Base-by-base conservation (phyloP, 768 basidiomycete genomes). In the Boletus patriciae region DNA sequence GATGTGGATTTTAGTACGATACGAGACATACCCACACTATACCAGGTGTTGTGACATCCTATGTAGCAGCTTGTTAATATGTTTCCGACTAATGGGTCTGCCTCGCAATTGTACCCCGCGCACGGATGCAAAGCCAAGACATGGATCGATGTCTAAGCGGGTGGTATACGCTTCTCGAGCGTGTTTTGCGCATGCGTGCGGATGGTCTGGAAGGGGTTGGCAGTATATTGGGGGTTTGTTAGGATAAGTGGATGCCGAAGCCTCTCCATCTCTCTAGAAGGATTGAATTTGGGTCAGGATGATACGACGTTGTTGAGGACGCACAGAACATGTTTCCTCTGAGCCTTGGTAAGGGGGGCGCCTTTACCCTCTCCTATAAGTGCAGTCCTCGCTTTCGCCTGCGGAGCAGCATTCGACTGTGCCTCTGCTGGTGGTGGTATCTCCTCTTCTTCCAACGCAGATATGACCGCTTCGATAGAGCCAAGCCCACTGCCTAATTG, bases 151-250 rank as follows among this genome's bases (percentile, higher is more conserved):
- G 25, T 53, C 21, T 40, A 56, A 16, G 15, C 44, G 6, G 60
- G 29, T 37, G 56, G 46, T 12, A 73, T 65, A 59, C 80, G 84
- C 60, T 82, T 84, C 36, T 90, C 58, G 12, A 92, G 76, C 0
- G 91, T 90, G 66, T 92, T 92, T 68, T 86, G 79, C 3, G 86
- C 88, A 68, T 93, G 91, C 5, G 80, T 86, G 6, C 89, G 85
- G 62, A 92, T 88, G 2, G 88, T 86, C 63, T 85, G 76, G 67
- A 92, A 92, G 2, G 91, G 91, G 64, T 86, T 87, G 33, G 80
- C 72, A 11, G 82, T 70, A 65, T 85, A 92, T 38, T 82, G 79
- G 6, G 86, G 78, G 63, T 85, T 86, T 21, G 83, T 77, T 31
- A 88, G 76, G 40, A 92, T 84, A 59, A 86, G 73, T 11, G 88